These are phyloP conservation scores for Hypoxylon crocopeplum DNA, from an alignment of 495 filamentous ascomycete genomes.

Conservation along the genomic window DNA sequence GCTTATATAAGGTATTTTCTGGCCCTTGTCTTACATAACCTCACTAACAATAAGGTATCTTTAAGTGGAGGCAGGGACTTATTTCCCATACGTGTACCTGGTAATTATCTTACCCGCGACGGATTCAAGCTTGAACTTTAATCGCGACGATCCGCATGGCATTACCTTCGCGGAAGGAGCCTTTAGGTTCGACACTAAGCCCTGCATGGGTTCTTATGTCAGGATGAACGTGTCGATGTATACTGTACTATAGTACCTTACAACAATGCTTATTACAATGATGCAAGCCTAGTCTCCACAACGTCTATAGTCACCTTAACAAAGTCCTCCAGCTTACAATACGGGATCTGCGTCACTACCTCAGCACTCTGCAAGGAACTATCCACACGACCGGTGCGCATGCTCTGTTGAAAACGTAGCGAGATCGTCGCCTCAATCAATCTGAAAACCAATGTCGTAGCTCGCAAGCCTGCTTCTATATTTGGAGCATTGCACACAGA, in stretches of 20 bases:
- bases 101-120: constrained; percentile 16
- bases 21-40: constrained; percentile 6
- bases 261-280: too few relatives aligned
- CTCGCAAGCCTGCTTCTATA: constrained; percentile 32
- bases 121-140: constrained; percentile 37
- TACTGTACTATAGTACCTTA: too few relatives aligned
- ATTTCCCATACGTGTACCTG: constrained; percentile 2
- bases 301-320: too few relatives aligned
- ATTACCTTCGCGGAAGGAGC: constrained; percentile 34
- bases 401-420: constrained; percentile 18
- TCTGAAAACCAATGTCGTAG: constrained; percentile 32
- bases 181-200: constrained; percentile 38
- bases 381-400: constrained; percentile 29
- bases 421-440: constrained; percentile 34
- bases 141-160: constrained; percentile 31
- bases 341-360: too few relatives aligned
- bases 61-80: constrained; percentile 18
- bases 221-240: not conserved
- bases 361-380: constrained; percentile 21
- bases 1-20: constrained; percentile 23
- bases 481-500: constrained; percentile 31
- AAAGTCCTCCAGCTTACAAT: too few relatives aligned
- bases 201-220: not conserved
- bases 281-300: too few relatives aligned
- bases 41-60: constrained; percentile 2